Evolutionary conservation across 257 asterid genomes (phyloP), one percentile per base, ranked within the genome.

Genomic region (Scutellaria barbata): DNA sequence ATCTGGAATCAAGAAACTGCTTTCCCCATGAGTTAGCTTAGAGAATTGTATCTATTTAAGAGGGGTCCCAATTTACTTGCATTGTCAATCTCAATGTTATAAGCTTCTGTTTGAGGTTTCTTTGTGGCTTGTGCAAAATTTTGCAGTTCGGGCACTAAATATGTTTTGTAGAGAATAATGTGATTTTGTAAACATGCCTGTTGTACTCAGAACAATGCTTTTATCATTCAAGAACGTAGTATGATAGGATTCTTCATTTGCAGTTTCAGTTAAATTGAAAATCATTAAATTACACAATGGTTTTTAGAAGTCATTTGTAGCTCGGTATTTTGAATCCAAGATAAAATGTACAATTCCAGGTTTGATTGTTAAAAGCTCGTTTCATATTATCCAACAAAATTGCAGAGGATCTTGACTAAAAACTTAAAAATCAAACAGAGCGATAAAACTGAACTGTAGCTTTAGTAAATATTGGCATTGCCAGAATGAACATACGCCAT

Each of bases 1-100:
- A 71, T 80, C 97, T 39, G 98, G 96, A 6, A 81, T 88, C 66
- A 90, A 87, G 88, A 92, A 83, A 69, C 73, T 88, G 8, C 90
- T 92, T 22, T 54, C 84, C 8, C 75, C 89, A 1, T 89, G 81
- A 83, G 57, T 17, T 25, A 48, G 5, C 5, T 8, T 18, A 17
- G 35, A 60, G 66, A 7, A 52, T 5, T 30, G 35, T 30, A 30
- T 30, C 35, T 30, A 30, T 30, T 30, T 5, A 2, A 30, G 35
- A 30, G 11, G 30, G 7, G 25, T 69, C 18, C 7, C 20, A 16
- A 10, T 25, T 25, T 20, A 2, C 41, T 43, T 45, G 7, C 14
- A 14, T 8, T 8, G 46, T 41, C 45, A 14, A 10, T 43, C 57
- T 58, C 25, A 50, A 14, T 22, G 55, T 35, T 20, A 0, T 45